Conservation (phyloP, 352 stramenopile genomes). For the Pythium biforme region DNA sequence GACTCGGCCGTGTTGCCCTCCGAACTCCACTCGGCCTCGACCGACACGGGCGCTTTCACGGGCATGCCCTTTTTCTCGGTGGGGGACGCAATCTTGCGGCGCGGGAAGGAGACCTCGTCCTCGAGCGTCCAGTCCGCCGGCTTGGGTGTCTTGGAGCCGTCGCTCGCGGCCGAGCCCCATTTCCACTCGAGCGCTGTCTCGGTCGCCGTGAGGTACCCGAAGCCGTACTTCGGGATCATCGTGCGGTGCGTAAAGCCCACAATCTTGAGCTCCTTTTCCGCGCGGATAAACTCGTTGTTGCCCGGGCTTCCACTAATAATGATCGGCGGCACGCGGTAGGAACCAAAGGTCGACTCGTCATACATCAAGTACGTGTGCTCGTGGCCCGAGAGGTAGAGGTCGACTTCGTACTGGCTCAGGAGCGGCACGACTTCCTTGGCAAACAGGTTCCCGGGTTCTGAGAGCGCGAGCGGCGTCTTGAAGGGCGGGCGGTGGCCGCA, state of each 20-base stretch:
- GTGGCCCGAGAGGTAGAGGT: conserved; percentile 68
- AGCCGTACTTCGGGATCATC: conserved; percentile 74
- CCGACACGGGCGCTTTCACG: conserved; percentile 34
- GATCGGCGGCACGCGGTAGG: conserved; percentile 58
- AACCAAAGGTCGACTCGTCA: conserved; percentile 46
- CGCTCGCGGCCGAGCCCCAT: conserved; percentile 53
- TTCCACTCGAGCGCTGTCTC: conserved; percentile 51
- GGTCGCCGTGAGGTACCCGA: conserved; percentile 66
- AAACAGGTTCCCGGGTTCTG: conserved; percentile 47
- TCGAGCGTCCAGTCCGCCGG: conserved; percentile 47
- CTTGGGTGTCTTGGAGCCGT: conserved; percentile 40
- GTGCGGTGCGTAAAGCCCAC: conserved; percentile 57
- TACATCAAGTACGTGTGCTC: conserved; percentile 75
- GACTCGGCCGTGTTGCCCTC: conserved; percentile 12
- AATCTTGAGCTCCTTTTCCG: conserved; percentile 44
- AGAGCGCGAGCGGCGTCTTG: conserved; percentile 55
- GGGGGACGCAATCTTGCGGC: conserved; percentile 27
- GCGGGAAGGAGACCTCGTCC: conserved; percentile 47
- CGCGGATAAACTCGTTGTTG: conserved; percentile 77
- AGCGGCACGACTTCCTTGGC: conserved; percentile 63
- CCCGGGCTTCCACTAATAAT: conserved; percentile 71
- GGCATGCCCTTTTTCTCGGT: conserved; percentile 38
- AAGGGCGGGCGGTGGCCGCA: conserved; percentile 70
- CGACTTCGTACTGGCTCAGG: conserved; percentile 70
- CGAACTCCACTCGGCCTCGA: conserved; percentile 9